Conservation (phyloP, 306 rosid species). For the Lupinus albus region DNA sequence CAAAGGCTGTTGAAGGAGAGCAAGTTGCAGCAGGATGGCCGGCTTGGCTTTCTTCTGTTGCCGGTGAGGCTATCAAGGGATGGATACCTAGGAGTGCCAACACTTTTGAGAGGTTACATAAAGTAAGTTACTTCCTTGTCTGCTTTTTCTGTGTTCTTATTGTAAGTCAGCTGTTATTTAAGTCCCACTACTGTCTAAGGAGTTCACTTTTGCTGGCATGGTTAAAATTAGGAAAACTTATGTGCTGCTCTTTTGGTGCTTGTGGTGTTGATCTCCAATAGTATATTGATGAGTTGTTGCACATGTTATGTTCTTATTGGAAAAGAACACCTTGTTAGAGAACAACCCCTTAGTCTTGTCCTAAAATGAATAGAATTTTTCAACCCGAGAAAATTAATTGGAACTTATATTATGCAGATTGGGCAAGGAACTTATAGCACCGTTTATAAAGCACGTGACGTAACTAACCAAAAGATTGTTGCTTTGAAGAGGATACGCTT, state of each 20-base stretch:
- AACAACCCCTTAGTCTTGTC: too few species aligned
- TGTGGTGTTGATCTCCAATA: too few species aligned
- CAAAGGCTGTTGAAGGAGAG: conserved; percentile 70
- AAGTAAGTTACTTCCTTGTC: conserved; percentile 53
- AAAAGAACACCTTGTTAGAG: too few species aligned
- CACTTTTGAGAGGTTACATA: conserved; percentile 78
- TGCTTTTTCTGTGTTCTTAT: conserved; percentile 27
- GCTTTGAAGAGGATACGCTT: conserved; percentile 93
- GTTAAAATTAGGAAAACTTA: background rate
- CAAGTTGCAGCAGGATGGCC: conserved; percentile 99
- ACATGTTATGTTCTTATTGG: too few species aligned
- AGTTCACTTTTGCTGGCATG: background rate
- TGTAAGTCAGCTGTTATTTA: background rate
- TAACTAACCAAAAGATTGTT: conserved; percentile 65
- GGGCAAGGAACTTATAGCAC: conserved; percentile 98
- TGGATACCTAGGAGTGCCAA: conserved; percentile 89
- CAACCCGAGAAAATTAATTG: background rate
- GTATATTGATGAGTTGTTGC: too few species aligned
- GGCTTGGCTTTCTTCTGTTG: conserved; percentile 85
- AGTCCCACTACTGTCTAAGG: conserved; percentile 14
- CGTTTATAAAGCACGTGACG: conserved; percentile 93
- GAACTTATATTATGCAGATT: conserved; percentile 61
- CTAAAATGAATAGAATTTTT: too few species aligned
- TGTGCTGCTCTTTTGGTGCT: background rate
- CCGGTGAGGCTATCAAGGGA: conserved; percentile 85